Evolutionary conservation across 441 rosid species (phyloP).

Genomic region (Oxalis stricta): DNA sequence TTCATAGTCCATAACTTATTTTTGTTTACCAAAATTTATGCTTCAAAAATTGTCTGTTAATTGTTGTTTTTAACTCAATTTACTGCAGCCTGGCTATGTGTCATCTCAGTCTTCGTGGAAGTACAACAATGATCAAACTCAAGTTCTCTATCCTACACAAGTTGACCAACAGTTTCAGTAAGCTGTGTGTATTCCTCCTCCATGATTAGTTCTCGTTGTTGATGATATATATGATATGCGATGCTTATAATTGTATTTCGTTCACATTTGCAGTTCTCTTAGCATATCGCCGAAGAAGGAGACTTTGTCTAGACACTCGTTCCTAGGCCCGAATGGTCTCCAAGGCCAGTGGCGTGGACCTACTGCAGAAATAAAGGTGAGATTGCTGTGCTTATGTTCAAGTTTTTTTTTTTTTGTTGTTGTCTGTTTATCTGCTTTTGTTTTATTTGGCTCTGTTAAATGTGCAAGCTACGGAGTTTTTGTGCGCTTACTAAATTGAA

Average conservation of each 20-base stretch:
- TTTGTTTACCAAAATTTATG: not conserved
- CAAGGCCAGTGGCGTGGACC: conserved; percentile 78
- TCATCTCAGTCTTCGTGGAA: conserved; percentile 38
- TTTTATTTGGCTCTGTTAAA: conserved; percentile 4
- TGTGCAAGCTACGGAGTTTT: conserved; percentile 3
- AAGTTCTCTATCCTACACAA: conserved; percentile 19
- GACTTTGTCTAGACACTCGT: conserved; percentile 86
- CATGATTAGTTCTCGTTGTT: not conserved
- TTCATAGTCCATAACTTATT: too few species aligned
- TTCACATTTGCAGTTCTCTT: conserved; percentile 46
- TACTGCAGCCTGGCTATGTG: conserved; percentile 34
- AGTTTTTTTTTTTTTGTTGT: not conserved
- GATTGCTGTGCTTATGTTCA: not conserved
- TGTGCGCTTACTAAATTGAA: conserved; percentile 8
- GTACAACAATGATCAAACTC: conserved; percentile 26
- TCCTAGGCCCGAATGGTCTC: conserved; percentile 88
- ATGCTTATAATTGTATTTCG: not conserved
- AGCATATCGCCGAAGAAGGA: conserved; percentile 71
- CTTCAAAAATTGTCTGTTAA: not conserved
- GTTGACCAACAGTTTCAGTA: conserved; percentile 71
- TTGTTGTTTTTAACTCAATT: conserved; percentile 2
- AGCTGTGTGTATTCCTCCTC: conserved; percentile 45
- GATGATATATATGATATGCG: not conserved
- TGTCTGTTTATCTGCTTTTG: not conserved
- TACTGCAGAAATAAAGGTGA: conserved; percentile 59